A percentile compares a stretch with the other conserved stretches of the same genome.
phyloP scores from a whole-genome alignment of 2,329 filamentous ascomycete species.

The Pseudopithomyces chartarum region DNA sequence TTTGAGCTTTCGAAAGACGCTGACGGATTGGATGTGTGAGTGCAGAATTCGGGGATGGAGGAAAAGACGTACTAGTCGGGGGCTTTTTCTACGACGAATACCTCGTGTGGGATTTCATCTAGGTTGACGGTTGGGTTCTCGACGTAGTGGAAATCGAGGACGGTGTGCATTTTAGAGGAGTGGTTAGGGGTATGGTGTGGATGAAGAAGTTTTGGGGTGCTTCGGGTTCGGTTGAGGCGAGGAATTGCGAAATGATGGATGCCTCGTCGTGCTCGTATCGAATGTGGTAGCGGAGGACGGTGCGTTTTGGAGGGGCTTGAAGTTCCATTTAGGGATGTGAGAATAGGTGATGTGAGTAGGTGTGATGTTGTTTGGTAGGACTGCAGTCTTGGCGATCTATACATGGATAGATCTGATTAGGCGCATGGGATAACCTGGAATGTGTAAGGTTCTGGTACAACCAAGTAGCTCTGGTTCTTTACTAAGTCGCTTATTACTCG shows the following conservation, averaged over 20 bases:
- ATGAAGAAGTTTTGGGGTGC: slow-evolving; percentile 3
- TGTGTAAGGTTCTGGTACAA: not conserved
- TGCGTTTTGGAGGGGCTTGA: slow-evolving; percentile 6
- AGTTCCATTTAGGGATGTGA: not conserved
- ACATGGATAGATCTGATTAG: no score
- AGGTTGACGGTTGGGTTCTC: slow-evolving; percentile 31
- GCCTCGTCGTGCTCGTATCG: slow-evolving; percentile 15
- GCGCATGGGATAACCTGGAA: no score
- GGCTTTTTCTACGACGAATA: slow-evolving; percentile 25
- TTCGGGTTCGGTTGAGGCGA: slow-evolving; percentile 8
- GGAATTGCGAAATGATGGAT: slow-evolving; percentile 12
- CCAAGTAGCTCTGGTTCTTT: not conserved
- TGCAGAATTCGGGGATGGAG: not conserved
- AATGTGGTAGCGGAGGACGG: slow-evolving; percentile 14
- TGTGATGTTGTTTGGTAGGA: no score
- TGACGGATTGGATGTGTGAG: slow-evolving; percentile 4
- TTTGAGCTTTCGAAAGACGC: slow-evolving; percentile 11
- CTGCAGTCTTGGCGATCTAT: no score
- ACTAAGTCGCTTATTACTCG: no score
- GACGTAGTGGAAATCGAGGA: slow-evolving; percentile 34
- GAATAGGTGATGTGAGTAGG: no score
- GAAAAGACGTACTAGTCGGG: slow-evolving; percentile 10
- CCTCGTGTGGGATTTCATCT: slow-evolving; percentile 28
- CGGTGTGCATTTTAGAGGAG: slow-evolving; percentile 33
- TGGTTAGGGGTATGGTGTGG: slow-evolving; percentile 13